Base-by-base conservation (phyloP, 305 asterid genomes). In the Solanum hybrid region DNA sequence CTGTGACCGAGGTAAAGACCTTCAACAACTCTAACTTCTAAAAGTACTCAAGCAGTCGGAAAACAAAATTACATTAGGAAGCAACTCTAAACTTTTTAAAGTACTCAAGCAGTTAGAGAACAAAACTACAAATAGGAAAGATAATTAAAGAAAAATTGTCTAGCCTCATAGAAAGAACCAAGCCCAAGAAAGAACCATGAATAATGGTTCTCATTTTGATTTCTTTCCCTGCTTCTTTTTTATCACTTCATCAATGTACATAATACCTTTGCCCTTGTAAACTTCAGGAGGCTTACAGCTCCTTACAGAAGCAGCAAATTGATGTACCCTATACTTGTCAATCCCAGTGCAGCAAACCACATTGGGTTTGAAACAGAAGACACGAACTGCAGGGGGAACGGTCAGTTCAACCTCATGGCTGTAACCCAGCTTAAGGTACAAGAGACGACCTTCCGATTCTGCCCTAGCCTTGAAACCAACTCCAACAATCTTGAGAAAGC, bases 391-490 rank as follows among this genome's bases (percentile, higher is more conserved):
- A 36, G 95, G 95, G 31, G 97, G 96, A 5, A 91, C 96, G 0
- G 94, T 79, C 89, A 95, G 86, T 86, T 95, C 98, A 39, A 95
- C 97, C 90, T 95, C 98, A n/a, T 95, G 97, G 87, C 96, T 95
- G 40, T 95, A 95, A 64, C 98, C 98, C n/a, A 95, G 92, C 87
- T 93, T 95, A 20, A 95, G 95, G 92, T 92, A 95, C 91, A 95
- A 90, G 73, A 94, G 92, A 40, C 95, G 98, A 28, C 98, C 98
- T 93, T 95, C 96, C 2, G 96, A 90, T 93, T 95, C 97, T 33
- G 96, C 97, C 90, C 98, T 92, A 67, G 98, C 97, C 93, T 95
- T 95, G 94, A 94, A 95, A 91, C 97, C 98, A 51, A 95, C 98
- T 82, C 98, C 98, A 71, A 95, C 98, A 64, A 95, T 92, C 94